phyloP scores from a whole-genome alignment of 2,329 filamentous ascomycete species.

The Calonectria pseudoreteaudii region DNA sequence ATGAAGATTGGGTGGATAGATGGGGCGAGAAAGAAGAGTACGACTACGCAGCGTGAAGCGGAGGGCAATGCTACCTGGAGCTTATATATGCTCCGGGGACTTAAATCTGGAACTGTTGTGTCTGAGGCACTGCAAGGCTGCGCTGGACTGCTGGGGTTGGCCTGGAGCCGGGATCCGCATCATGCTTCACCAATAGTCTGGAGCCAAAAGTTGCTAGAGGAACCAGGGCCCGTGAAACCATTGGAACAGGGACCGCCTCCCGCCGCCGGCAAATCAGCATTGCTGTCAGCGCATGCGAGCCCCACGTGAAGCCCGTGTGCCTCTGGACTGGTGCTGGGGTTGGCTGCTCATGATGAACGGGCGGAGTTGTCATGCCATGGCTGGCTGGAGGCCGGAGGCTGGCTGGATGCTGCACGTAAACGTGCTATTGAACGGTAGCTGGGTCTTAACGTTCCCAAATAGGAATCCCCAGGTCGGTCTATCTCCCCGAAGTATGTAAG shows the following conservation, averaged over 20 bases:
- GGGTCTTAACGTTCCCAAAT: background rate
- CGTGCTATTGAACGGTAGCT: slow-evolving; percentile 1
- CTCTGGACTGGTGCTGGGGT: slow-evolving; percentile 30
- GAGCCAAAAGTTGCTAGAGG: slow-evolving; percentile 29
- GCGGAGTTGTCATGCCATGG: background rate
- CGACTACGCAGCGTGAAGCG: background rate
- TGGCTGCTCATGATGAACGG: background rate
- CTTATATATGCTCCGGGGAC: slow-evolving; percentile 19
- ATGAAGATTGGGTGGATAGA: background rate
- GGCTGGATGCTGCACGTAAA: slow-evolving; percentile 15
- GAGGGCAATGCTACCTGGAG: background rate
- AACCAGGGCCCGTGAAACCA: slow-evolving; percentile 24
- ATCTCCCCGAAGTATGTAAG: background rate
- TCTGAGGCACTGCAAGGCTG: slow-evolving; percentile 22
- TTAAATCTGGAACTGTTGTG: background rate
- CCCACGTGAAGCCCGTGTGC: slow-evolving; percentile 34
- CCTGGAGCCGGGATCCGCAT: slow-evolving; percentile 2
- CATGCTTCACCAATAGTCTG: slow-evolving; percentile 19
- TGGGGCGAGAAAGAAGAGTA: background rate
- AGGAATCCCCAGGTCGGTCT: background rate
- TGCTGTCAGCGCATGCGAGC: slow-evolving; percentile 18
- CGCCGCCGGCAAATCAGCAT: slow-evolving; percentile 35
- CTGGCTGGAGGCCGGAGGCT: slow-evolving; percentile 7
- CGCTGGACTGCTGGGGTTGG: background rate
- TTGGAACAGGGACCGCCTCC: background rate